These are phyloP conservation scores for Ogataea dorogensis DNA, from an alignment of 805 yeast species.

Conservation along the genomic window DNA sequence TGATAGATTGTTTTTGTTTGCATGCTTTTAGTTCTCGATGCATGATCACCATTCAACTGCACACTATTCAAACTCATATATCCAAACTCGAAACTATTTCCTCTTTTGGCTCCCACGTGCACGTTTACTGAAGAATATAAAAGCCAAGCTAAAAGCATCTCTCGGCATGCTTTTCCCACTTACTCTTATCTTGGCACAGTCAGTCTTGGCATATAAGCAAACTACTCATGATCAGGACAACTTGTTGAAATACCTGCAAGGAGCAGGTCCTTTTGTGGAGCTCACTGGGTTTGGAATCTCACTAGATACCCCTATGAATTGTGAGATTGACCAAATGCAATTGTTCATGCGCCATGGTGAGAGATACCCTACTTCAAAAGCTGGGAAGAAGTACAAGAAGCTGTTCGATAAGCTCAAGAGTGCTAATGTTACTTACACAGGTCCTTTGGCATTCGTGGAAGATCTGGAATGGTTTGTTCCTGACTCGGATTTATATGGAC, in stretches of 20 bases:
- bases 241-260: constrained; percentile 34
- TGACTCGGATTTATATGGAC: constrained; percentile 28
- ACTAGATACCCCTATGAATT: constrained; percentile 48
- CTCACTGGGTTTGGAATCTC: constrained; percentile 51
- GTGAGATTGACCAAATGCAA: constrained; percentile 54
- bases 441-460: constrained; percentile 46
- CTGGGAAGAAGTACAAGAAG: constrained; percentile 15
- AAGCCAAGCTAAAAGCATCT: no score
- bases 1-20: no score
- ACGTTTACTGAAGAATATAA: no score
- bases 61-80: no score
- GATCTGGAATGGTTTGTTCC: constrained; percentile 37
- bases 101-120: no score
- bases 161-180: no score
- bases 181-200: no score
- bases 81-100: no score
- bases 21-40: no score
- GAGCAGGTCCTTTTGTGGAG: constrained; percentile 52
- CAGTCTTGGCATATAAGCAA: no score
- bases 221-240: constrained; percentile 30
- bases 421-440: constrained; percentile 30
- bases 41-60: no score
- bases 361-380: constrained; percentile 42
- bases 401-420: constrained; percentile 7
- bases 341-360: constrained; percentile 59